Evolutionary conservation across 768 basidiomycete genomes (phyloP), one percentile per base, ranked within the genome.

Genomic region (Kwoniella botswanensis): DNA sequence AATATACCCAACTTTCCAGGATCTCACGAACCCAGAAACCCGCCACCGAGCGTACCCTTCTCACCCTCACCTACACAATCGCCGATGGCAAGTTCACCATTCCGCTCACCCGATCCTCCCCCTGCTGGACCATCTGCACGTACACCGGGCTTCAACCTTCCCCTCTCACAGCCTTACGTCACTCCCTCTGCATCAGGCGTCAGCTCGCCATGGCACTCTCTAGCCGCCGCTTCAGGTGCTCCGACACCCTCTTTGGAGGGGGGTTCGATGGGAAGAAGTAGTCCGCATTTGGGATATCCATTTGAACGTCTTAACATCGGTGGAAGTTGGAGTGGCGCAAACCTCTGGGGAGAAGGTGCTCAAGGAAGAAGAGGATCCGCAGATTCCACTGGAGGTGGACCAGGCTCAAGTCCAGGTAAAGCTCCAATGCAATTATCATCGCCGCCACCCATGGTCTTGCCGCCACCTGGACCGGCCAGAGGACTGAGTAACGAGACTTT

Each of bases 251-350:
- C 76, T 11, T 57, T 82, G 6, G 80, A 81, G n/a, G 41, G 67
- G 35, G 80, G 80, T 22, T 71, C 75, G 4, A 67, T 61, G 67
- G 74, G 74, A 46, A 57, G 71, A 61, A 72, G 69, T 65, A 81
- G 79, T 67, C 82, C 82, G 1, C 80, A 82, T 68, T 62, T 83
- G 6, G 82, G 82, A 2, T 80, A 79, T 29, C 82, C 82, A 2
- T 83, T 83, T 64, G 82, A 82, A 67, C 62, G 74, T 46, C 65
- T 83, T 43, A 83, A 81, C 54, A 72, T 83, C 44, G 78, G 76
- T 13, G 76, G 78, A 9, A 74, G 72, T 62, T 77, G 81, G 79
- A 76, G 78, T 61, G 78, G 76, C 15, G 76, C 73, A 7, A 78
- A 82, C 58, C 63, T 82, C 21, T 77, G 63, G 59, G 75, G 66